Base-by-base conservation (phyloP, 2,329 filamentous ascomycete genomes). In the Myriosclerotinia duriaeana region DNA sequence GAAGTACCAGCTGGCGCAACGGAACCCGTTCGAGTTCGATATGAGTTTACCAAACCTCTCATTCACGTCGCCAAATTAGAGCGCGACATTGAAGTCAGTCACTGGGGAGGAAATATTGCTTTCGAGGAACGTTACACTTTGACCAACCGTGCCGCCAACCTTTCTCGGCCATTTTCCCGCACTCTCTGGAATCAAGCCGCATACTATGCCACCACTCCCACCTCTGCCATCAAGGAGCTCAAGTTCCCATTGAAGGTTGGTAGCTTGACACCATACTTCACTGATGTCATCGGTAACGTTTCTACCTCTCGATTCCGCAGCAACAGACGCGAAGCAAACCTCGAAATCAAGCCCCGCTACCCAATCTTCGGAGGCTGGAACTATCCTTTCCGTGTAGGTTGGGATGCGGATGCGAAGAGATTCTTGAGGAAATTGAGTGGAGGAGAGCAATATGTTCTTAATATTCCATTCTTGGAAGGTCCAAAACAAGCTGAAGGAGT, bases 351-450 rank as follows among this genome's bases (percentile, higher is more conserved):
- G 83, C 95, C 95, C 26, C 87, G 95, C 63, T 99, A 96, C 78
- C 95, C 95, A n/a, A 78, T 99, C 34, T 99, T 97, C 74, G 95
- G 95, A 68, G 93, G 92, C 68, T 99, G 95, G 95, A 97, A 96
- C 79, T 98, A 97, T 79, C 95, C 91, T 71, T 99, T 98, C 82
- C 92, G 90, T 67, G 88, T 98, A 66, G 95, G 95, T 72, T 99
- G 95, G 95, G 96, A 98, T 80, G 89, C 91, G 63, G 87, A 96
- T 71, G 83, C 96, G 38, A 87, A 87, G 74, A 86, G 85, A 66
- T 95, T 91, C 77, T 77, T 99, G 71, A 88, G 92, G 73, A 86
- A 82, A 72, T 74, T 78, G 8, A 82, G 85, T 53, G 80, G 82
- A 55, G 84, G 84, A 36, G 87, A 92, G 68, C 85, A 87, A n/a